phyloP scores from a whole-genome alignment of 1,139 yeast genomes.

The Saccharomyces pastorianus region DNA sequence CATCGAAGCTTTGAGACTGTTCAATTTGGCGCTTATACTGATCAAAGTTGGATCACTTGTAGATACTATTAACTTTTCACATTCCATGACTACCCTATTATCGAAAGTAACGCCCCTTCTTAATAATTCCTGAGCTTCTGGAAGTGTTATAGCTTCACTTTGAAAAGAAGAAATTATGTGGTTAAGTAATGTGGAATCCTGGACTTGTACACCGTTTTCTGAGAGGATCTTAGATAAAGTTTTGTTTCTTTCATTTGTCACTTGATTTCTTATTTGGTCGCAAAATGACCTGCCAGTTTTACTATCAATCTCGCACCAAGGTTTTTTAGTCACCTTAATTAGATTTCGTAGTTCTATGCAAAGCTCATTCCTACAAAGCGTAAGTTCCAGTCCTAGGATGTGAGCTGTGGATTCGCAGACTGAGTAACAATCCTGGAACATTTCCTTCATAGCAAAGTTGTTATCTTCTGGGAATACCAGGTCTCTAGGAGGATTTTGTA shows the following conservation, averaged over 20 bases:
- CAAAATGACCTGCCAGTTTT: conserved; percentile 29
- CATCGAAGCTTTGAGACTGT: conserved; percentile 31
- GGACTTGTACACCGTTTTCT: conserved; percentile 24
- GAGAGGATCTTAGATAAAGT: conserved; percentile 18
- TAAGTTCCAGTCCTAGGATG: conserved; percentile 24
- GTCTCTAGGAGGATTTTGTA: conserved; percentile 28
- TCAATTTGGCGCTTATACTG: conserved; percentile 37
- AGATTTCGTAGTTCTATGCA: conserved; percentile 28
- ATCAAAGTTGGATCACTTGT: conserved; percentile 42
- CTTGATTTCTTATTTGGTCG: conserved; percentile 24
- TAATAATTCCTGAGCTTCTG: conserved; percentile 31
- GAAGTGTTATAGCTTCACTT: conserved; percentile 23
- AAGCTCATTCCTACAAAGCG: conserved; percentile 24
- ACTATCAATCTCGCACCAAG: conserved; percentile 32
- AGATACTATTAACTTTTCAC: conserved; percentile 35
- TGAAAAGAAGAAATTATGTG: conserved; percentile 21
- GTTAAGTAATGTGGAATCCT: conserved; percentile 24
- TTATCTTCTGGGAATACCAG: conserved; percentile 27
- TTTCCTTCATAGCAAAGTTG: conserved; percentile 22
- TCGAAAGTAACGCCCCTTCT: conserved; percentile 35
- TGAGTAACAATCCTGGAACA: conserved; percentile 18
- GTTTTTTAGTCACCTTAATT: conserved; percentile 28
- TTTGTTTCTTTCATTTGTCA: conserved; percentile 20
- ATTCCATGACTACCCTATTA: conserved; percentile 35
- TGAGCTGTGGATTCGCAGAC: conserved; percentile 25